Conservation (phyloP, 805 yeast genomes). For the Saturnispora ahearnii region DNA sequence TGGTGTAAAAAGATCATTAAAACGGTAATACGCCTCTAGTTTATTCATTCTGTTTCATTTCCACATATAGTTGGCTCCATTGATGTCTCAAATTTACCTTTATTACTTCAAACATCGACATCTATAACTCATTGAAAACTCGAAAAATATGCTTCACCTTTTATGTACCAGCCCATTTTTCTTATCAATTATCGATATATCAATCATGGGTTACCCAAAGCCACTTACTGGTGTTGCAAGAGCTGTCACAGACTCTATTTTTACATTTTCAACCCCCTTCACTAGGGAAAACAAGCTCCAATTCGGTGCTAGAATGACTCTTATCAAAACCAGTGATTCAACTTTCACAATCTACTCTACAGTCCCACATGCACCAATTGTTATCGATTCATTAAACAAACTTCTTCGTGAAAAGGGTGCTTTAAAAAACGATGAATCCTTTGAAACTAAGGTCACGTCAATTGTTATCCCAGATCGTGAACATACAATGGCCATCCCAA, state of each 20-base stretch:
- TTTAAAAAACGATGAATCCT: conserved; percentile 27
- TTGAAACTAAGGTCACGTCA: conserved; percentile 34
- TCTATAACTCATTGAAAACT: no score
- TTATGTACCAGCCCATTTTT: background rate
- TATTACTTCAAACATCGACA: no score
- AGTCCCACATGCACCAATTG: conserved; percentile 43
- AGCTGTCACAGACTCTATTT: conserved; percentile 24
- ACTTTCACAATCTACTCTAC: conserved; percentile 47
- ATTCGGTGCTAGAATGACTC: conserved; percentile 34
- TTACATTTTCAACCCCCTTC: conserved; percentile 31
- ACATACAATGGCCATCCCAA: conserved; percentile 42
- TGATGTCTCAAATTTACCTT: no score
- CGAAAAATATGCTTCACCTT: background rate
- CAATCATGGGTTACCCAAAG: conserved; percentile 31
- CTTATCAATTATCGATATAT: background rate
- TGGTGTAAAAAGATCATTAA: no score
- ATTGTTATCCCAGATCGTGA: conserved; percentile 55
- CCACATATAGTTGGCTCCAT: no score
- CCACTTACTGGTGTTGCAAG: conserved; percentile 34
- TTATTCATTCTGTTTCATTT: no score
- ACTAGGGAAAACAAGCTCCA: conserved; percentile 21
- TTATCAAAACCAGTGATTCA: conserved; percentile 24
- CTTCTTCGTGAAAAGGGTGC: conserved; percentile 19
- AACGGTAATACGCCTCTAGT: no score
- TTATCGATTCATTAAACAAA: conserved; percentile 31